Evolutionary conservation across 805 yeast species (phyloP), one percentile per base, ranked within the genome.

Genomic region (Kuraishia cidri): DNA sequence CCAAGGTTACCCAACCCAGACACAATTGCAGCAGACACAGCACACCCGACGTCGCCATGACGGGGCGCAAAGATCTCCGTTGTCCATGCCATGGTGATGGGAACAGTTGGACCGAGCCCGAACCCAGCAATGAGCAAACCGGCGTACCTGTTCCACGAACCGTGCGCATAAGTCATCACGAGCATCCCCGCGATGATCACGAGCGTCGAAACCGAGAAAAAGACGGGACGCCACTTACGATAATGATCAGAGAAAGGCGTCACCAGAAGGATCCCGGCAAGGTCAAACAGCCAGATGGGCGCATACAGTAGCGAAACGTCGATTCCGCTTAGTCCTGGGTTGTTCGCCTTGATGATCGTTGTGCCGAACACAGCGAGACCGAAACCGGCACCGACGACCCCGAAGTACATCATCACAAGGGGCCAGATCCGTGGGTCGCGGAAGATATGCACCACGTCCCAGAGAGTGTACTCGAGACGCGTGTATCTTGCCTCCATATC

Each of bases 31-130:
- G 87, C 69, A 29, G 85, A 72, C 21, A 80, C 86, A 3, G 95
- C 95, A 37, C 76, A 65, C 6, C 95, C 95, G 30, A 85, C 77
- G 47, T 84, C 92, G 18, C 94, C 94, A 48, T 85, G 79, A 30
- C 70, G 62, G 8, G 70, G 65, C 5, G 68, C 70, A 60, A 84
- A 79, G 30, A 82, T 79, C 46, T 81, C 88, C 1, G 88, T 75
- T 0, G 87, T 57, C 80, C 83, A 73, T 1, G 94, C 72, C 94
- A 85, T 85, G 46, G 78, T 69, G 24, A 81, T 84, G 18, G 95
- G 95, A 10, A 84, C 94, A 0, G 95, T 85, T 14, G 95, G 92
- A 8, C 95, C 95, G 31, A 85, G 65, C 1, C 95, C 95, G 43
- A 78, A 81, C 0, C 95, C 95, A 5, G 84, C 76, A 48, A 85